These are phyloP conservation scores for Colletotrichum tamarilloi DNA, from an alignment of 2,329 filamentous ascomycete genomes.

Conservation along the genomic window DNA sequence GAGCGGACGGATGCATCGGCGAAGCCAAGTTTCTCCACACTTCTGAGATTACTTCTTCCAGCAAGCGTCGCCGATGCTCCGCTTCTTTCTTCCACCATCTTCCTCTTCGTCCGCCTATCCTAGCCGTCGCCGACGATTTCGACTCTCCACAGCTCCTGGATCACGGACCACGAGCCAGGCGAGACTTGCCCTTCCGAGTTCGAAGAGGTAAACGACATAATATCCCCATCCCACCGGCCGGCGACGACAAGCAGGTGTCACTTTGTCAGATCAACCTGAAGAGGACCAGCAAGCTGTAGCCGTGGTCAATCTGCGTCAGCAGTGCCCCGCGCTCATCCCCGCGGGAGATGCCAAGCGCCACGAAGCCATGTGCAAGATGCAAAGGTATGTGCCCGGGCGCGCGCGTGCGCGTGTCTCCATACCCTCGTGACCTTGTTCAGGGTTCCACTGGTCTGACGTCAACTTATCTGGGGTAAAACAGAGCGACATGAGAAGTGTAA, in stretches of 20 bases:
- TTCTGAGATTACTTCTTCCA: conserved; percentile 7
- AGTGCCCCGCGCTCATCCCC: conserved; percentile 2
- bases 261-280: background rate
- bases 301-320: conserved; percentile 17
- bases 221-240: background rate
- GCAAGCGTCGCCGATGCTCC: conserved; percentile 23
- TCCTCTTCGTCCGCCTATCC: conserved; percentile 14
- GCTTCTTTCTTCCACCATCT: conserved; percentile 4
- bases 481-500: conserved; percentile 42
- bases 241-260: background rate
- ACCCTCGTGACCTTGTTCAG: background rate
- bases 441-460: conserved; percentile 8
- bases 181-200: conserved; percentile 14
- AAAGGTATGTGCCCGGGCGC: conserved; percentile 36
- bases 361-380: conserved; percentile 39
- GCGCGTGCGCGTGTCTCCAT: background rate
- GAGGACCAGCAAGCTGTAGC: background rate
- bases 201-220: background rate
- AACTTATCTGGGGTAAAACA: conserved; percentile 12
- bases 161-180: conserved; percentile 1
- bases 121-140: background rate
- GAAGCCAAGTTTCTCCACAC: background rate
- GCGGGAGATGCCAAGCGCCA: conserved; percentile 39
- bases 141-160: background rate
- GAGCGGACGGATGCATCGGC: background rate